Conservation (phyloP, 352 stramenopile genomes). For the Phytophthora foliorum region DNA sequence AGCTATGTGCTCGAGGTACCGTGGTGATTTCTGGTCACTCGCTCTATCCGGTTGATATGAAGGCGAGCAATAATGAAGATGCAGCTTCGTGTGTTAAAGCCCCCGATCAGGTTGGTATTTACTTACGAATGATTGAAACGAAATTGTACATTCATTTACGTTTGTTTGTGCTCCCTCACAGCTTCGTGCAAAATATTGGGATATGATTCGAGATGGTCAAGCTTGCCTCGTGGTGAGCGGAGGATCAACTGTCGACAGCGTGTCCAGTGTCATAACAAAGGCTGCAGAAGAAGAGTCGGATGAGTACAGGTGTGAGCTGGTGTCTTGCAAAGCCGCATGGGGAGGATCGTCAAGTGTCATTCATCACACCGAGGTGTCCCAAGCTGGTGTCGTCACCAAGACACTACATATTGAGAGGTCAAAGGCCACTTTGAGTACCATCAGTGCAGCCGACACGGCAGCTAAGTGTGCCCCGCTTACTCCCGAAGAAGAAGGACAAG, state of each 20-base stretch:
- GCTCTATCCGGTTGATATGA: constrained; percentile 19
- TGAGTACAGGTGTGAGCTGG: constrained; percentile 70
- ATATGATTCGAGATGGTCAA: constrained; percentile 50
- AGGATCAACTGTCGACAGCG: constrained; percentile 32
- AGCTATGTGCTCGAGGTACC: constrained; percentile 76
- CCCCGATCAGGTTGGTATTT: constrained; percentile 32
- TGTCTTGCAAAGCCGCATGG: constrained; percentile 61
- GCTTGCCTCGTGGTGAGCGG: constrained; percentile 48
- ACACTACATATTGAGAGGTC: constrained; percentile 25
- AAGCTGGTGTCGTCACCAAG: constrained; percentile 52
- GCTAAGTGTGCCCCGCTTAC: constrained; percentile 22
- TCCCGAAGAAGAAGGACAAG: constrained; percentile 44
- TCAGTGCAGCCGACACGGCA: background rate
- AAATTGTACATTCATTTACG: constrained; percentile 1
- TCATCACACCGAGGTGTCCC: constrained; percentile 55
- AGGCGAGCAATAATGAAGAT: constrained; percentile 28
- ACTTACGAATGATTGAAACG: background rate
- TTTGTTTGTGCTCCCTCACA: constrained; percentile 10
- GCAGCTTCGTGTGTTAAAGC: constrained; percentile 7
- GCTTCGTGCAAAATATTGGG: constrained; percentile 47
- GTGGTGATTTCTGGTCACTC: constrained; percentile 66
- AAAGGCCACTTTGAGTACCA: background rate
- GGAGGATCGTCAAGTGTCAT: constrained; percentile 33
- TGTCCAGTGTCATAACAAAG: constrained; percentile 53
- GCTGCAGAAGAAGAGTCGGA: constrained; percentile 43